Evolutionary conservation across 805 yeast genomes (phyloP).

Genomic region (Candida ponderosae): DNA sequence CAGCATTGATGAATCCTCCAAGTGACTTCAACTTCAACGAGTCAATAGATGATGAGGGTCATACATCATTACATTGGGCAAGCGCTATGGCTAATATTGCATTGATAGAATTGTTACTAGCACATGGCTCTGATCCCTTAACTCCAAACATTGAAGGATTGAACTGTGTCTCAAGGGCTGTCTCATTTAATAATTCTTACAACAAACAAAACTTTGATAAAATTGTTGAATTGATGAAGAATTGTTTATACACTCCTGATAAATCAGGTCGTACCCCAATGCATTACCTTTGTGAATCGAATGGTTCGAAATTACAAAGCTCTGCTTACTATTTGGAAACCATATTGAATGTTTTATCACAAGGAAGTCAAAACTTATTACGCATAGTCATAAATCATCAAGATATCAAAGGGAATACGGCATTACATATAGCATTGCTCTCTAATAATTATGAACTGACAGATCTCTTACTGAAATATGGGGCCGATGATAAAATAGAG

Average conservation of each 20-base stretch:
- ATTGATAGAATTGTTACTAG: slow-evolving; percentile 47
- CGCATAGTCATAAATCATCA: slow-evolving; percentile 62
- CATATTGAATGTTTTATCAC: slow-evolving; percentile 35
- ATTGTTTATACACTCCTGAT: slow-evolving; percentile 66
- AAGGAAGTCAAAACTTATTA: slow-evolving; percentile 35
- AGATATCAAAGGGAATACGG: slow-evolving; percentile 80
- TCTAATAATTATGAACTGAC: slow-evolving; percentile 40
- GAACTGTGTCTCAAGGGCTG: slow-evolving; percentile 61
- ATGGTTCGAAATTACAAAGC: slow-evolving; percentile 39
- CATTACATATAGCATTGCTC: slow-evolving; percentile 69
- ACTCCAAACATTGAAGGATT: slow-evolving; percentile 49
- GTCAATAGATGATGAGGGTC: slow-evolving; percentile 73
- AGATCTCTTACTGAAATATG: slow-evolving; percentile 32
- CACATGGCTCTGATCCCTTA: slow-evolving; percentile 55
- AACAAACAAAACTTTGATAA: slow-evolving; percentile 53
- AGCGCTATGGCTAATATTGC: slow-evolving; percentile 66
- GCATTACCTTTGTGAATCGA: slow-evolving; percentile 56
- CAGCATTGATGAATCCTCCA: slow-evolving; percentile 46
- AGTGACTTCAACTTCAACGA: slow-evolving; percentile 55
- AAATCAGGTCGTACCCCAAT: slow-evolving; percentile 63
- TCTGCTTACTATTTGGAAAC: slow-evolving; percentile 48
- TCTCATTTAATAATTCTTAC: slow-evolving; percentile 65
- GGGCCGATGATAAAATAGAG: slow-evolving; percentile 33
- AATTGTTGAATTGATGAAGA: slow-evolving; percentile 52
- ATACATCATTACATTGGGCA: slow-evolving; percentile 82